Conservation (phyloP, 2,329 filamentous ascomycete genomes). For the Peltaster fructicola region DNA sequence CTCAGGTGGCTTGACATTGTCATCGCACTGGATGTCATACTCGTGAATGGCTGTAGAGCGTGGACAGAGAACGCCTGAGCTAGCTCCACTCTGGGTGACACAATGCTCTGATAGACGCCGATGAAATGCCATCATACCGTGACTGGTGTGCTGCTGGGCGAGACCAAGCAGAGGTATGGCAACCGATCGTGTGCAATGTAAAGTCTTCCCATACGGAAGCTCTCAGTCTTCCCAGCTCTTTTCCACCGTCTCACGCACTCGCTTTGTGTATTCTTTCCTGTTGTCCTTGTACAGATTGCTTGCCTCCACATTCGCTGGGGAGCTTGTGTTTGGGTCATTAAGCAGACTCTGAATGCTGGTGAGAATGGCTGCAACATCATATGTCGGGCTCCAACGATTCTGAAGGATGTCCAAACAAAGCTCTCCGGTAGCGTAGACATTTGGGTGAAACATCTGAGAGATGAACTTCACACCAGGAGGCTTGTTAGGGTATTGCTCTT, state of each 20-base stretch:
- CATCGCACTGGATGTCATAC: too few species aligned
- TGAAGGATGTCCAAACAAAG: slow-evolving; percentile 92
- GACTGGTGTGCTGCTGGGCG: too few species aligned
- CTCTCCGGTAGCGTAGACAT: slow-evolving; percentile 94
- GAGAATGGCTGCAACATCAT: slow-evolving; percentile 90
- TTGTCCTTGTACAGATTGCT: slow-evolving; percentile 98
- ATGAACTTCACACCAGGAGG: slow-evolving; percentile 97
- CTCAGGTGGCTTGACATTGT: too few species aligned
- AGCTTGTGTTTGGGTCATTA: slow-evolving; percentile 97
- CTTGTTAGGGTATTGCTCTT: slow-evolving; percentile 97
- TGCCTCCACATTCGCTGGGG: slow-evolving; percentile 91
- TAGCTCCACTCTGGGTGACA: too few species aligned
- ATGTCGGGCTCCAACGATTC: slow-evolving; percentile 96
- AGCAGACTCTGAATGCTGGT: slow-evolving; percentile 96
- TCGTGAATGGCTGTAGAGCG: too few species aligned
- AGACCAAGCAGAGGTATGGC: too few species aligned
- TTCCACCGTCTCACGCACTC: slow-evolving; percentile 90
- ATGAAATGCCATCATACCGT: too few species aligned
- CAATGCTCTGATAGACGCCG: too few species aligned
- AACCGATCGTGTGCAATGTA: too few species aligned
- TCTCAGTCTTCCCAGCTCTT: slow-evolving; percentile 92
- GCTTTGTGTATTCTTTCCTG: slow-evolving; percentile 85
- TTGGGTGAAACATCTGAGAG: slow-evolving; percentile 97
- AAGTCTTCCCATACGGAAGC: too few species aligned
- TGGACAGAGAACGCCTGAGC: too few species aligned